Conservation (phyloP, 2,329 filamentous ascomycete species). For the Botrytis byssoidea region DNA sequence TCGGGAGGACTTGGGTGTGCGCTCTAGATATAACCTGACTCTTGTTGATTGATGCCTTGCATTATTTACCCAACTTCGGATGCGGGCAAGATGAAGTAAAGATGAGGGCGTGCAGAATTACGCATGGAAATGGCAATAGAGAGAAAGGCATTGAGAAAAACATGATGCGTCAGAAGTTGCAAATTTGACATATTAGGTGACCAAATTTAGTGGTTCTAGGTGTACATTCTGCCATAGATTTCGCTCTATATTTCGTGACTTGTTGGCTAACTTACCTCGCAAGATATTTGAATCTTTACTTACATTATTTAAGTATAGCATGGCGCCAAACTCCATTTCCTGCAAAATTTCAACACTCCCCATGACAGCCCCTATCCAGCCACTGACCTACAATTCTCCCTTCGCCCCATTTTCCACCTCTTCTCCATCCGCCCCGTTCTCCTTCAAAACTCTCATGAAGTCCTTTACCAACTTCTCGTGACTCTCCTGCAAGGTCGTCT, state of each 20-base stretch:
- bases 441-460: constrained; percentile 51
- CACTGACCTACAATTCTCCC: neutral
- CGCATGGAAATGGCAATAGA: neutral
- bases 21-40: neutral
- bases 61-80: neutral
- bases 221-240: neutral
- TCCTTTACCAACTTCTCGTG: constrained; percentile 67
- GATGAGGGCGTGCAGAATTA: neutral
- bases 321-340: neutral
- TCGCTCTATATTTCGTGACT: neutral
- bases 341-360: neutral
- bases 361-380: neutral
- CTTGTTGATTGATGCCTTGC: neutral
- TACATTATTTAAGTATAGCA: neutral
- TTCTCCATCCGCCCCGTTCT: constrained; percentile 15
- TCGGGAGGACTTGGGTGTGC: neutral
- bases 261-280: neutral
- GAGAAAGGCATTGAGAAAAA: neutral
- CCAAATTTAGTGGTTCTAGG: neutral
- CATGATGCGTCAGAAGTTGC: neutral
- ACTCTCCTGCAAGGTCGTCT: constrained; percentile 73
- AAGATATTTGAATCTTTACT: neutral
- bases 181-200: neutral
- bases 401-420: neutral
- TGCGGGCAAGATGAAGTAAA: neutral